A percentile compares a stretch with the other conserved stretches of the same genome.
These are phyloP conservation scores for Angomonas deanei DNA, from an alignment of 208 protist genomes.

Conservation along the genomic window DNA sequence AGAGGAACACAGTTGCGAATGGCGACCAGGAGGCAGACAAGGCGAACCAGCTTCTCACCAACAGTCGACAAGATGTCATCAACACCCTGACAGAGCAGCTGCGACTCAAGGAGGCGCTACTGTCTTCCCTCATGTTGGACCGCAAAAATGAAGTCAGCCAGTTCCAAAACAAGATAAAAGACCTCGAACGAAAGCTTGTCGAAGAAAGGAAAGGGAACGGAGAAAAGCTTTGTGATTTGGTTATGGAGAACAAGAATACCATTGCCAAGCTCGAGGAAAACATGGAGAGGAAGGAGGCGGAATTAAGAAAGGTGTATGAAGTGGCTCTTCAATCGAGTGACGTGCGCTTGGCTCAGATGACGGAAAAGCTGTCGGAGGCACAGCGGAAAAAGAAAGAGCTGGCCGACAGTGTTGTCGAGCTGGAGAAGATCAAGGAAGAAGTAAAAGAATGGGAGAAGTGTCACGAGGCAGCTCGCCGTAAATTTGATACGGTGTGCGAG, in stretches of 20 bases:
- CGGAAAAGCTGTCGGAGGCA: conserved; percentile 27
- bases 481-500: neutral
- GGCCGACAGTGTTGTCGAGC: neutral
- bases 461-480: neutral
- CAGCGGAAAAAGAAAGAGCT: conserved; percentile 11
- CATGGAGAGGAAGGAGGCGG: conserved; percentile 25
- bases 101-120: neutral
- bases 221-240: conserved; percentile 8
- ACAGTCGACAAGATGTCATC: conserved; percentile 1
- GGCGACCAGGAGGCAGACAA: neutral
- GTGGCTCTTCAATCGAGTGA: conserved; percentile 43
- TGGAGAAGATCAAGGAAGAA: neutral
- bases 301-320: conserved; percentile 34
- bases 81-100: conserved; percentile 17
- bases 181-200: conserved; percentile 15
- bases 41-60: neutral
- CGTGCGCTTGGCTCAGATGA: conserved; percentile 47
- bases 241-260: conserved; percentile 13
- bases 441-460: neutral
- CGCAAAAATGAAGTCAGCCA: neutral
- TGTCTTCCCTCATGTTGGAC: neutral
- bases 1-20: too few species aligned
- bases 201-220: conserved; percentile 4
- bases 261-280: conserved; percentile 20
- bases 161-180: conserved; percentile 6